These are phyloP conservation scores for Elongisporangium anandrum DNA, from an alignment of 352 stramenopile genomes.

Conservation along the genomic window DNA sequence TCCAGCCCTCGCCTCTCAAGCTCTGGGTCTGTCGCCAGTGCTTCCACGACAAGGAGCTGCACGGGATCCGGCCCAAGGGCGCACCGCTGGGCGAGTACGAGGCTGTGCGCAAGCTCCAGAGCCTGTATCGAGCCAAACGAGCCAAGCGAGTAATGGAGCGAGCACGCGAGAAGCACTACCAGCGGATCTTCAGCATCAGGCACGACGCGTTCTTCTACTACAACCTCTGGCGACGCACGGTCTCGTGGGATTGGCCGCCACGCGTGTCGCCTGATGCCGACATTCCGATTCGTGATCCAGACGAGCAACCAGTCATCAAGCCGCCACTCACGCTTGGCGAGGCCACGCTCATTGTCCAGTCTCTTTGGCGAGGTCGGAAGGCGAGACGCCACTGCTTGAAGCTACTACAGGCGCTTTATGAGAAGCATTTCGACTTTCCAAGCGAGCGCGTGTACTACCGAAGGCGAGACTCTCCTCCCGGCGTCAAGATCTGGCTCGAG, in stretches of 20 bases:
- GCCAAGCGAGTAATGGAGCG: slow-evolving; percentile 45
- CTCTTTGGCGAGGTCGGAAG: slow-evolving; percentile 23
- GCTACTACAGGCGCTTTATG: slow-evolving; percentile 33
- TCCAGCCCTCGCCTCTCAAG: slow-evolving; percentile 57
- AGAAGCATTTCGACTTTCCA: slow-evolving; percentile 66
- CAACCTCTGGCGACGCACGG: slow-evolving; percentile 49
- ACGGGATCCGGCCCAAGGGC: slow-evolving; percentile 36
- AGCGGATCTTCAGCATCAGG: slow-evolving; percentile 70
- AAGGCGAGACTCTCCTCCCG: slow-evolving; percentile 6
- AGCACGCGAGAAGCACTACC: slow-evolving; percentile 55
- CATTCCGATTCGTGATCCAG: slow-evolving; percentile 68
- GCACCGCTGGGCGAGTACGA: slow-evolving; percentile 60
- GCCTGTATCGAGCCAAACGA: slow-evolving; percentile 47
- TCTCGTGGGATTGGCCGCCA: slow-evolving; percentile 43
- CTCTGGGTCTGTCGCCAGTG: slow-evolving; percentile 71
- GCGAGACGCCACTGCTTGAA: slow-evolving; percentile 23
- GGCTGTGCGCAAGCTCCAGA: slow-evolving; percentile 71
- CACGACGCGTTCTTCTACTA: slow-evolving; percentile 81
- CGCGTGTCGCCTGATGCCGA: slow-evolving; percentile 40
- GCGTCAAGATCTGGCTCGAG: slow-evolving; percentile 21
- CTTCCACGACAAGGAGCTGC: slow-evolving; percentile 64
- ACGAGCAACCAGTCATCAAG: slow-evolving; percentile 38
- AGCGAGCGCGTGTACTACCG: slow-evolving; percentile 54
- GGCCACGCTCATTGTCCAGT: slow-evolving; percentile 42
- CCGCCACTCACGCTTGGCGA: slow-evolving; percentile 50